Evolutionary conservation across 352 stramenopile species (phyloP), one percentile per base, ranked within the genome.

Genomic region (Thalassiosira exigua): DNA sequence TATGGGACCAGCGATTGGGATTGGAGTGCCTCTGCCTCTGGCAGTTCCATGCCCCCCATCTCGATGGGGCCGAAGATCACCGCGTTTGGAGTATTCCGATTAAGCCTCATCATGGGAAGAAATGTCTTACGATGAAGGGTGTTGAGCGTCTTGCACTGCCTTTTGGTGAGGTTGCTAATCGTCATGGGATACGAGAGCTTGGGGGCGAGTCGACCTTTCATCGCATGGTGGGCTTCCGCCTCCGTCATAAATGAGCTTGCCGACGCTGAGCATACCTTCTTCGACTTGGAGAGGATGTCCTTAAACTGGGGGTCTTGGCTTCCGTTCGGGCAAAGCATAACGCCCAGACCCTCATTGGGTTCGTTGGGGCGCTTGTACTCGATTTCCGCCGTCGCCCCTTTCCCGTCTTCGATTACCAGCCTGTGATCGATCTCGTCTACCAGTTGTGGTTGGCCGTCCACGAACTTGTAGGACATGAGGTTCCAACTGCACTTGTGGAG

Each of bases 401-500:
- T 41, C 17, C 44, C 30, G 27, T 65, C 54, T 9, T 3, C 24
- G 3, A 65, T 65, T 1, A 4, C 11, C 11, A 30, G 61, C 30
- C 19, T 30, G 5, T 27, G 36, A 3, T 60, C 50, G 17, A n/a
- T n/a, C n/a, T 54, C 29, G 48, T 61, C 44, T 4, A 71, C 61
- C 12, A 12, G 4, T 21, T 39, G 27, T 2, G 32, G 41, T 1
- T 42, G 54, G 19, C 24, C 7, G 0, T 50, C 21, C 19, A 11
- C 4, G 3, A 24, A 32, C 3, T 32, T 21, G 19, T 2, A 22
- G 1, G 68, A 19, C 12, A 57, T 17, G 30, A 21, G 36, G 0
- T 22, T 33, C n/a, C n/a, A n/a, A 12, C 41, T 68, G n/a, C n/a
- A n/a, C 36, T 69, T 75, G 56, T 69, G 42, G 29, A 62, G 67